These are phyloP conservation scores for Apiospora arundinis DNA, from an alignment of 2,329 filamentous ascomycete genomes.

Conservation along the genomic window DNA sequence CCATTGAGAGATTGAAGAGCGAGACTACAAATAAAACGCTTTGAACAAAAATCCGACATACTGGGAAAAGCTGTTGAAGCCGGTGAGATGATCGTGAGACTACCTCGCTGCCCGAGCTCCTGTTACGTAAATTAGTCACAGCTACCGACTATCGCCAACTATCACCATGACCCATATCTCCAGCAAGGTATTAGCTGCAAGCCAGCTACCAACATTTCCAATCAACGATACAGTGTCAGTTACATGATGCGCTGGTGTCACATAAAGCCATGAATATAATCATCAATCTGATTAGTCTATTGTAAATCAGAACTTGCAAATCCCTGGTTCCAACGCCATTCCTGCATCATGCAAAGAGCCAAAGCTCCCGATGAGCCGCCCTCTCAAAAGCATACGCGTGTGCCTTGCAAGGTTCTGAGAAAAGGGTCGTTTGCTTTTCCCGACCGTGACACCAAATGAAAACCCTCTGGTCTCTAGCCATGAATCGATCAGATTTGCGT, in stretches of 20 bases:
- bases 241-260: not conserved
- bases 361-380: not conserved
- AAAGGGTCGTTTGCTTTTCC: too few relatives aligned
- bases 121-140: too few relatives aligned
- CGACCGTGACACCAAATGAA: too few relatives aligned
- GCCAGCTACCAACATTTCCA: not conserved
- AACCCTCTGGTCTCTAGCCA: not conserved
- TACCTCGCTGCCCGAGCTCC: not conserved
- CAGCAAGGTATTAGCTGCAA: not conserved
- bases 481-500: not conserved
- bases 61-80: not conserved
- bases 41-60: not conserved
- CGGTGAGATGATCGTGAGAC: not conserved
- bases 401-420: too few relatives aligned
- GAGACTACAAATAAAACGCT: not conserved
- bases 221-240: not conserved
- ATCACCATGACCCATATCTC: not conserved
- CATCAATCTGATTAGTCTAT: constrained; percentile 15
- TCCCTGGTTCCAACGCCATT: not conserved
- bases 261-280: not conserved
- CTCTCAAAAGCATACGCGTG: not conserved
- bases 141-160: too few relatives aligned
- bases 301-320: constrained; percentile 12
- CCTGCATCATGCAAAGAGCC: constrained; percentile 1
- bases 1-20: constrained; percentile 41